phyloP scores from a whole-genome alignment of 495 filamentous ascomycete genomes.

The Bryoglossum gracile region DNA sequence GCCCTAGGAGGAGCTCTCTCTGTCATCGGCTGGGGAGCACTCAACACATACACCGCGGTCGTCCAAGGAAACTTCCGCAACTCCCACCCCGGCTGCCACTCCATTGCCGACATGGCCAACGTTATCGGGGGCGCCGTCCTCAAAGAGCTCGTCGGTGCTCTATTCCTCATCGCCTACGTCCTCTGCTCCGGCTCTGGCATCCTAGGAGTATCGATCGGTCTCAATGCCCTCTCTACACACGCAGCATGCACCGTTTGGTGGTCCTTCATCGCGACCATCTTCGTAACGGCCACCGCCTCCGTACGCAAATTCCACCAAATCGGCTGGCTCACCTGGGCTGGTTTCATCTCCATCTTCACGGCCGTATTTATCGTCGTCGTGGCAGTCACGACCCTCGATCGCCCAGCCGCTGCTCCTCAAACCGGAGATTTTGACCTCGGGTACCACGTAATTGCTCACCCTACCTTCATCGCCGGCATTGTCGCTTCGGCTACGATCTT shows the following conservation, averaged over 20 bases:
- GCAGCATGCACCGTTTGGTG: slow-evolving; percentile 42
- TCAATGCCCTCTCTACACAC: slow-evolving; percentile 44
- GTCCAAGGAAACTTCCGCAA: slow-evolving; percentile 34
- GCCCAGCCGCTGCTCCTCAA: slow-evolving; percentile 36
- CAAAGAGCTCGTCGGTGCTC: slow-evolving; percentile 31
- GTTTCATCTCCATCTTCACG: slow-evolving; percentile 37
- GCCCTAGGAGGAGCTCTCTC: slow-evolving; percentile 34
- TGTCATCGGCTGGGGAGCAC: slow-evolving; percentile 35
- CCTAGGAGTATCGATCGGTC: slow-evolving; percentile 40
- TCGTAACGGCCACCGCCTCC: slow-evolving; percentile 36
- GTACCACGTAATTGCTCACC: slow-evolving; percentile 29
- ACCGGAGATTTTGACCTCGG: slow-evolving; percentile 31
- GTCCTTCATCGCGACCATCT: slow-evolving; percentile 31
- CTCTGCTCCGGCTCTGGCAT: slow-evolving; percentile 42
- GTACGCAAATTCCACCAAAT: slow-evolving; percentile 42
- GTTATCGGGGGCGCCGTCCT: slow-evolving; percentile 28
- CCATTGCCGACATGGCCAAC: slow-evolving; percentile 33
- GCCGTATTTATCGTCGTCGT: slow-evolving; percentile 45
- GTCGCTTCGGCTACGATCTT: slow-evolving; percentile 30
- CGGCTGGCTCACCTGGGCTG: slow-evolving; percentile 40
- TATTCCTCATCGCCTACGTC: slow-evolving; percentile 42
- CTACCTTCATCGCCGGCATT: slow-evolving; percentile 35
- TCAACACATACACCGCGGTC: slow-evolving; percentile 33
- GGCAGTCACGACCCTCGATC: slow-evolving; percentile 35
- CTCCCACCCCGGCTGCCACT: slow-evolving; percentile 33